Percentiles rank a stretch among this genome's conserved stretches.
These are phyloP conservation scores for Eutrema salsugineum DNA, from an alignment of 441 rosid genomes.

Conservation along the genomic window DNA sequence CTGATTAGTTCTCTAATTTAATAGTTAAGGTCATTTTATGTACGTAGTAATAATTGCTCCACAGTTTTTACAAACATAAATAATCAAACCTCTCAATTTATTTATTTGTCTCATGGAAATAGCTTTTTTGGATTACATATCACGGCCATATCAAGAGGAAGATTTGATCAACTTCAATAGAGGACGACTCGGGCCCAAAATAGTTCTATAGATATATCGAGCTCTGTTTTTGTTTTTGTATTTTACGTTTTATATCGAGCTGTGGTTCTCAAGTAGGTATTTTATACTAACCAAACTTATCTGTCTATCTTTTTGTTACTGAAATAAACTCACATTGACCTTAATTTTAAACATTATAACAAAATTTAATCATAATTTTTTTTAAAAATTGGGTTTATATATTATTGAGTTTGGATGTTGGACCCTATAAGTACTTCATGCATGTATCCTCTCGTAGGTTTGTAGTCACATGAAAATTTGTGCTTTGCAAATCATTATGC, in stretches of 20 bases:
- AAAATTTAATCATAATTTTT: too few relatives aligned
- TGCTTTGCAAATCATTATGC: constrained; percentile 15
- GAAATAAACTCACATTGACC: background rate
- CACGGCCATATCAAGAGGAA: background rate
- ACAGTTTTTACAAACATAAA: background rate
- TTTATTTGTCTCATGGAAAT: too few relatives aligned
- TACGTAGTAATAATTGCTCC: background rate
- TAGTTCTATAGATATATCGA: background rate
- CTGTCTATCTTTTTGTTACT: background rate
- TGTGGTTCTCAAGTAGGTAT: background rate
- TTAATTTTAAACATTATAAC: background rate
- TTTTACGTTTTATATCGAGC: background rate
- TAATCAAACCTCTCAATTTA: background rate
- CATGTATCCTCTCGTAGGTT: background rate
- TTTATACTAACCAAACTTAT: background rate
- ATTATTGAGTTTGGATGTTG: constrained; percentile 25
- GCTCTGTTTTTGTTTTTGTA: background rate
- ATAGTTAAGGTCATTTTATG: background rate
- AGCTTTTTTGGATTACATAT: background rate
- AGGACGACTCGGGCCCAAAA: background rate
- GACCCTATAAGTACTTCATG: background rate
- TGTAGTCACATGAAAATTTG: constrained; percentile 8
- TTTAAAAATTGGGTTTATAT: too few relatives aligned
- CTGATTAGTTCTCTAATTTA: background rate
- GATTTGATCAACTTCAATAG: background rate